These are phyloP conservation scores for Acanthamoeba divionensis DNA, from an alignment of 208 protist genomes.

Conservation along the genomic window DNA sequence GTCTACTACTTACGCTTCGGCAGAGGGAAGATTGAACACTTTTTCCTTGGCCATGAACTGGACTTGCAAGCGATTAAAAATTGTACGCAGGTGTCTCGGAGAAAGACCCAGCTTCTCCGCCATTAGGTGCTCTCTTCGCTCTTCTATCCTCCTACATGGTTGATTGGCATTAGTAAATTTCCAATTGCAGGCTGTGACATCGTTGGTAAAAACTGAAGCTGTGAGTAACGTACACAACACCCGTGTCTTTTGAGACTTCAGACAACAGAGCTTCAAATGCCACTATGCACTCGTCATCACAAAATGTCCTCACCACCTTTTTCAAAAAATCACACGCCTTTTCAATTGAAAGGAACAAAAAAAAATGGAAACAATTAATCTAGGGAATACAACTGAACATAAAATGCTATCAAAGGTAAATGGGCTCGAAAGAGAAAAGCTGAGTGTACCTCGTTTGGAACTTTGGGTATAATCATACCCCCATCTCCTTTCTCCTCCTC, in stretches of 20 bases:
- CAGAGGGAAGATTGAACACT: neutral
- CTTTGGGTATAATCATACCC: too few relatives aligned
- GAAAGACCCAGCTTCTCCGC: neutral
- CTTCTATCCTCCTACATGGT: neutral
- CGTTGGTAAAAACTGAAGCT: too few relatives aligned
- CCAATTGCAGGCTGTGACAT: too few relatives aligned
- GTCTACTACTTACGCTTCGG: neutral
- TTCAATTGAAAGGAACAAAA: too few relatives aligned
- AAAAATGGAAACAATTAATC: too few relatives aligned
- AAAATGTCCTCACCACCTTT: neutral
- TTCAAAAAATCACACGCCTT: neutral
- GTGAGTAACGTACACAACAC: neutral
- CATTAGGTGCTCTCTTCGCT: neutral
- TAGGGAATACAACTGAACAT: too few relatives aligned
- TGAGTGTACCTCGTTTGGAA: too few relatives aligned
- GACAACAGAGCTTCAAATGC: conserved; percentile 3
- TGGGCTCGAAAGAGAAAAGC: too few relatives aligned
- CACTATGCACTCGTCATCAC: conserved; percentile 27
- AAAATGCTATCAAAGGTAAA: too few relatives aligned
- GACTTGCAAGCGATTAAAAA: neutral
- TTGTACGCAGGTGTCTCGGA: neutral
- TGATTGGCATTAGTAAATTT: neutral
- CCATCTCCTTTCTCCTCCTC: too few relatives aligned
- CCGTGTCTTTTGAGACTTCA: neutral
- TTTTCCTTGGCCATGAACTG: conserved; percentile 4